Conservation (phyloP, 2,329 filamentous ascomycete genomes). For the Atkinsonella hypoxylon region DNA sequence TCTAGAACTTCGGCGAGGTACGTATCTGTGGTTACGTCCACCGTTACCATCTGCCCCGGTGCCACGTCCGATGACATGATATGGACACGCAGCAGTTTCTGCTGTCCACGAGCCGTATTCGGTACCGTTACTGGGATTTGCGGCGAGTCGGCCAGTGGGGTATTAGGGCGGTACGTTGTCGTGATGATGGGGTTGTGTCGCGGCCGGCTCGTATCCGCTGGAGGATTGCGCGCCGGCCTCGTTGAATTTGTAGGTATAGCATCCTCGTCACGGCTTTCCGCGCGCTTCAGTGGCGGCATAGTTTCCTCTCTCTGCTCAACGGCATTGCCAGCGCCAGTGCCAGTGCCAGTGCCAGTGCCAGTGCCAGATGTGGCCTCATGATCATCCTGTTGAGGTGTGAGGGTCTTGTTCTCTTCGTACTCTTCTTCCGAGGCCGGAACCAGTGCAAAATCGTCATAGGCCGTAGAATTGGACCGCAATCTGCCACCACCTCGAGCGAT, state of each 20-base stretch:
- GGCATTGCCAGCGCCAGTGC: neutral
- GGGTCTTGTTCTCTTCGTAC: slow-evolving; percentile 54
- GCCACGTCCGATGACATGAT: slow-evolving; percentile 58
- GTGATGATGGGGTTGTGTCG: slow-evolving; percentile 49
- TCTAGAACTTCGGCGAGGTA: slow-evolving; percentile 77
- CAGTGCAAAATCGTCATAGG: slow-evolving; percentile 73
- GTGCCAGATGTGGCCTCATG: slow-evolving; percentile 47
- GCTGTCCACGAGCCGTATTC: slow-evolving; percentile 44
- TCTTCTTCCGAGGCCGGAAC: slow-evolving; percentile 59
- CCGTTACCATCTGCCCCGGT: slow-evolving; percentile 59
- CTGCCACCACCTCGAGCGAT: slow-evolving; percentile 52
- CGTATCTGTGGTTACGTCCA: slow-evolving; percentile 70
- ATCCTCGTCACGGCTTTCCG: slow-evolving; percentile 6
- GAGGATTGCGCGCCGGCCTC: slow-evolving; percentile 18
- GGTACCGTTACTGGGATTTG: slow-evolving; percentile 31
- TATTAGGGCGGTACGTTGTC: slow-evolving; percentile 44
- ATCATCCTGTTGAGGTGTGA: slow-evolving; percentile 55
- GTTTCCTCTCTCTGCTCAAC: slow-evolving; percentile 11
- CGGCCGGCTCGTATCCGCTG: slow-evolving; percentile 21
- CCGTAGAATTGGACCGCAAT: slow-evolving; percentile 57
- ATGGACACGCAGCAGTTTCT: slow-evolving; percentile 61
- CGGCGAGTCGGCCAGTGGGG: slow-evolving; percentile 44
- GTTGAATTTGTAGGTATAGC: slow-evolving; percentile 14
- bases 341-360: too few relatives aligned
- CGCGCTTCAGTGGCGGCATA: neutral